phyloP scores from a whole-genome alignment of 441 rosid species.

The Syzygium malaccense region DNA sequence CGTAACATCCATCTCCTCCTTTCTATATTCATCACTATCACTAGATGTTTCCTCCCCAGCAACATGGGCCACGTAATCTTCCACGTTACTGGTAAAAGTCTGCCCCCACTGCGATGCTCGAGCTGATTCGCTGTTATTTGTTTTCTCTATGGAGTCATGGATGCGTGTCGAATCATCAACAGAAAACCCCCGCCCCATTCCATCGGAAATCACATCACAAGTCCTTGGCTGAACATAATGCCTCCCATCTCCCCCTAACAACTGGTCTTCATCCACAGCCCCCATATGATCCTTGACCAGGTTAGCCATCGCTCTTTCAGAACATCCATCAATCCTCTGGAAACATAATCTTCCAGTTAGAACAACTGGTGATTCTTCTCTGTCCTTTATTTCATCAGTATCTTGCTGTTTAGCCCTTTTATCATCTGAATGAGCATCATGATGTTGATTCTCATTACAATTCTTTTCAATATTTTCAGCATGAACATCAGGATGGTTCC shows the following conservation, averaged over 20 bases:
- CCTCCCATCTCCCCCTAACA: conserved; percentile 9
- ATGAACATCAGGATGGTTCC: conserved; percentile 16
- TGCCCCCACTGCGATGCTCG: not conserved
- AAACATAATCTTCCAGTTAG: not conserved
- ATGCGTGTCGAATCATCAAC: not conserved
- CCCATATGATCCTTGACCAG: conserved; percentile 5
- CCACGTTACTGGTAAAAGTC: not conserved
- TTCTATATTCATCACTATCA: conserved; percentile 11
- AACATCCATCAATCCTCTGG: not conserved
- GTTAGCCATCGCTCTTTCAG: conserved; percentile 1
- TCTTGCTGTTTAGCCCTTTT: conserved; percentile 25
- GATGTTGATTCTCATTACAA: conserved; percentile 3
- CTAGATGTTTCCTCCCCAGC: conserved; percentile 22
- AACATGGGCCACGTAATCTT: conserved; percentile 1
- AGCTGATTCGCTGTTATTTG: not conserved
- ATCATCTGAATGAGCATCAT: conserved; percentile 4
- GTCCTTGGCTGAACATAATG: not conserved
- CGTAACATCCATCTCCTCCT: conserved; percentile 20
- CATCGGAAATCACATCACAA: not conserved
- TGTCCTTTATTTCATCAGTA: not conserved
- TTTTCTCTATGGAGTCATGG: not conserved
- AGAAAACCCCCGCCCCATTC: not conserved
- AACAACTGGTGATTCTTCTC: conserved; percentile 3
- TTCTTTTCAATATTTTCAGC: conserved; percentile 8
- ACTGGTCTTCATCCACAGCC: not conserved